phyloP scores from a whole-genome alignment of 805 yeast genomes.

The Yarrowia divulgata region DNA sequence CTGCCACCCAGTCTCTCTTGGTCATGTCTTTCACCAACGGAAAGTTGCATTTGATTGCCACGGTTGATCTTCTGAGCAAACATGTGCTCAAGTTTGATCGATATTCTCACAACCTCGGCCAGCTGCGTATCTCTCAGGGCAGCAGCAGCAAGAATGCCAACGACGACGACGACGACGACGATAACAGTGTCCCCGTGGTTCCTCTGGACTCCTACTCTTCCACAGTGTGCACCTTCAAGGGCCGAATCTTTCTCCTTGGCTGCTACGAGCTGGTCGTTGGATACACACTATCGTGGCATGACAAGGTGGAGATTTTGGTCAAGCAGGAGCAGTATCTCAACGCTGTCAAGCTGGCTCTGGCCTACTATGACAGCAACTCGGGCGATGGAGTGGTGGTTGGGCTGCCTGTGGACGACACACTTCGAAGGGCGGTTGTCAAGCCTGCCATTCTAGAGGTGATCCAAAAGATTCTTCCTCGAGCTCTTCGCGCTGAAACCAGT shows the following conservation, averaged over 20 bases:
- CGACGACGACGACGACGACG: constrained; percentile 40
- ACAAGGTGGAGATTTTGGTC: constrained; percentile 59
- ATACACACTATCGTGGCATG: constrained; percentile 72
- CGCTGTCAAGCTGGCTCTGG: constrained; percentile 65
- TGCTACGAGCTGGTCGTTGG: constrained; percentile 64
- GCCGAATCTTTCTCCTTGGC: constrained; percentile 62
- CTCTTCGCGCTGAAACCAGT: constrained; percentile 1
- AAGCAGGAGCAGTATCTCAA: constrained; percentile 57
- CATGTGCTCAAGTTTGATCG: constrained; percentile 52
- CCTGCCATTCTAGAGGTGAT: constrained; percentile 66
- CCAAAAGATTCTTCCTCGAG: constrained; percentile 42
- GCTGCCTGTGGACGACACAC: constrained; percentile 56
- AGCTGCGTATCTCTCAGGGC: constrained; percentile 40
- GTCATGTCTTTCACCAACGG: constrained; percentile 55
- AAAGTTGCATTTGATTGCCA: constrained; percentile 56
- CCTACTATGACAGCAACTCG: constrained; percentile 53
- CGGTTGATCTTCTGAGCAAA: constrained; percentile 55
- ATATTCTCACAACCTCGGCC: constrained; percentile 45
- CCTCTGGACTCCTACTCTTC: constrained; percentile 51
- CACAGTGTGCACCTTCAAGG: constrained; percentile 54
- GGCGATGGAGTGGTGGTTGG: constrained; percentile 59
- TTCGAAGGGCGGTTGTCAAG: constrained; percentile 59
- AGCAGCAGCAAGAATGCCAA: not conserved
- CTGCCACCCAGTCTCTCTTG: constrained; percentile 57
- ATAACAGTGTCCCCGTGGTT: constrained; percentile 45